Conservation (phyloP, 176 grass and related monocot genomes). For the Aegilops longissima region DNA sequence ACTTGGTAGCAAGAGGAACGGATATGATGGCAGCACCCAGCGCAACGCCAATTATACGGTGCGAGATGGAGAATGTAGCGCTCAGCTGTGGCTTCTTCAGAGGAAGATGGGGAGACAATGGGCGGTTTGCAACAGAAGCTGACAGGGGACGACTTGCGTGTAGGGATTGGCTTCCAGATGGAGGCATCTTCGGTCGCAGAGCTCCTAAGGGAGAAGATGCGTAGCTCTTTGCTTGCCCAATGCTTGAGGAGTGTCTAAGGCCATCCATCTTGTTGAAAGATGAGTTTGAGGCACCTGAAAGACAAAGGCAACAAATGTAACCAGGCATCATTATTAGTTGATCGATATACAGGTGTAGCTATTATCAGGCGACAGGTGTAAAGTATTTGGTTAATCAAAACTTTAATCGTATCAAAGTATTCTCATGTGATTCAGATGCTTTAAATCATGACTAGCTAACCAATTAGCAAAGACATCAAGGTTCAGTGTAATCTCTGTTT, state of each 20-base stretch:
- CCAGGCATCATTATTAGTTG: no score
- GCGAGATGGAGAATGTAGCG: constrained; percentile 72
- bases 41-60: constrained; percentile 64
- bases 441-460: no score
- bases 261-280: not conserved
- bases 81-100: constrained; percentile 83
- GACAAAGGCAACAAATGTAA: not conserved
- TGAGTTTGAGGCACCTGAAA: constrained; percentile 38
- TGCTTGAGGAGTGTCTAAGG: constrained; percentile 10
- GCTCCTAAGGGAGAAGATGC: constrained; percentile 26
- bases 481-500: no score
- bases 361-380: no score
- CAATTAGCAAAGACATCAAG: no score
- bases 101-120: constrained; percentile 76
- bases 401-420: no score
- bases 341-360: no score
- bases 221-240: constrained; percentile 28
- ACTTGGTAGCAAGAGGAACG: constrained; percentile 61
- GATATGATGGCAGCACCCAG: constrained; percentile 59
- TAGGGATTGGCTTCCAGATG: constrained; percentile 31
- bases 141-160: constrained; percentile 42
- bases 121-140: constrained; percentile 59
- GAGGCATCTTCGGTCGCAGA: constrained; percentile 15
- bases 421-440: no score
- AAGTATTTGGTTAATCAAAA: no score